Evolutionary conservation across 225 moss, liverwort and hornwort genomes (phyloP), one percentile per base, ranked within the genome.

Genomic region (Antitrichia curtipendula): DNA sequence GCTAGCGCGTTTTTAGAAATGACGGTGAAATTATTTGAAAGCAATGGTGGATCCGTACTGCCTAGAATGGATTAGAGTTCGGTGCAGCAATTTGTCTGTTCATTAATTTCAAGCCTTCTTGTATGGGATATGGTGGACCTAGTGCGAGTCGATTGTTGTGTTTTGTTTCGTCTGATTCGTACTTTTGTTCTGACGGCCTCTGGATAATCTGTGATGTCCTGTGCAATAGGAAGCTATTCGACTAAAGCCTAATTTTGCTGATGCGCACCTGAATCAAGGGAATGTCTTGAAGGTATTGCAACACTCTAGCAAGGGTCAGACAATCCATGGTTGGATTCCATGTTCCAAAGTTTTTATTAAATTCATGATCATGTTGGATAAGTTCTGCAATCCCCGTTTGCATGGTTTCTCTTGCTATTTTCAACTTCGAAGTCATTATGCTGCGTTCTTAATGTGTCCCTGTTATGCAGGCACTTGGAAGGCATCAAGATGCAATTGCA

Each of bases 201-300:
- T 87, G 70, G 71, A 40, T 60, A 65, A 68, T 86, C 24, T 86
- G 49, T 75, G 40, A 50, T 84, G 61, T 84, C 20, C 58, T 85
- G 87, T 92, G 87, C 74, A 78, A 76, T 89, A 99, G 99, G 97
- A 99, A 91, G 99, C 99, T 47, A 96, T 99, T 85, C 95, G 95
- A 17, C 81, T 99, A 23, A 99, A 99, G 89, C 99, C 97, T 22
- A 99, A 93, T 80, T 97, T 99, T 88, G 94, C 99, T 90, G 99
- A 99, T 93, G 99, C 99, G 36, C 99, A 96, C 81, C 90, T 99
- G 20, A 99, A 99, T 80, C 94, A 94, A 87, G 99, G 99, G 77
- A 99, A 99, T 90, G 99, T 99, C 28, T 84, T 95, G 62, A 99
- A 99, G 99, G 99, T 99, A 90, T 43, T 76, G 89, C 52, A n/a